phyloP scores from a whole-genome alignment of 106 monocot species.

The Phalaenopsis aphrodite region DNA sequence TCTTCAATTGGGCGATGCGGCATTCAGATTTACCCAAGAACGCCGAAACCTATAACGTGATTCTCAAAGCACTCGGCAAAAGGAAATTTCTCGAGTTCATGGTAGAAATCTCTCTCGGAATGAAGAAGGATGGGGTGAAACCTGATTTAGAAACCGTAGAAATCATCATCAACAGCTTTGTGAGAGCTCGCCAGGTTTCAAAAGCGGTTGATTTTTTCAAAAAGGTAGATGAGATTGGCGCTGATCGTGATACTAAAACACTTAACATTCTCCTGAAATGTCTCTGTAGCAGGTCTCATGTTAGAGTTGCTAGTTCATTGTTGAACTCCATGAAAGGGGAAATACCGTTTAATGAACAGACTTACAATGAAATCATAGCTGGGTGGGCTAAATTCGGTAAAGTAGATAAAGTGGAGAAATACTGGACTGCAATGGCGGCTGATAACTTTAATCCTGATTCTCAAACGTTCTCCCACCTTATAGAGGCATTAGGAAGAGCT shows the following conservation, averaged over 20 bases:
- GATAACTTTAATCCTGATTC: constrained; percentile 59
- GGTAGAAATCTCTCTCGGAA: constrained; percentile 38
- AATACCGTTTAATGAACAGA: constrained; percentile 26
- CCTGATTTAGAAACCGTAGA: constrained; percentile 45
- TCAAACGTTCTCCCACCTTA: constrained; percentile 34
- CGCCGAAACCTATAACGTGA: constrained; percentile 42
- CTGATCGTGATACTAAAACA: constrained; percentile 19
- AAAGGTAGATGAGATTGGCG: constrained; percentile 52
- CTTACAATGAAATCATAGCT: constrained; percentile 65
- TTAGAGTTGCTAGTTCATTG: constrained; percentile 43
- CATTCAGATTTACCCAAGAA: constrained; percentile 26
- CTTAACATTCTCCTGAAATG: constrained; percentile 48
- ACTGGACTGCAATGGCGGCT: constrained; percentile 35
- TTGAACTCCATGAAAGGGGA: constrained; percentile 50
- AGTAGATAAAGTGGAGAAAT: constrained; percentile 54
- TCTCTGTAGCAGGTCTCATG: constrained; percentile 66
- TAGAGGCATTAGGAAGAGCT: constrained; percentile 64
- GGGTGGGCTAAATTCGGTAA: constrained; percentile 81
- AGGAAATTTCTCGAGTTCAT: constrained; percentile 67
- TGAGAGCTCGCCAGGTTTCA: constrained; percentile 39
- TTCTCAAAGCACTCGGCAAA: constrained; percentile 64
- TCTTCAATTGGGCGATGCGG: constrained; percentile 78
- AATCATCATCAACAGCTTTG: constrained; percentile 54
- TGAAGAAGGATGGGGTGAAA: constrained; percentile 43
- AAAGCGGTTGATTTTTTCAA: constrained; percentile 58